Evolutionary conservation across 257 asterid species (phyloP).

Genomic region (Lantana camara): DNA sequence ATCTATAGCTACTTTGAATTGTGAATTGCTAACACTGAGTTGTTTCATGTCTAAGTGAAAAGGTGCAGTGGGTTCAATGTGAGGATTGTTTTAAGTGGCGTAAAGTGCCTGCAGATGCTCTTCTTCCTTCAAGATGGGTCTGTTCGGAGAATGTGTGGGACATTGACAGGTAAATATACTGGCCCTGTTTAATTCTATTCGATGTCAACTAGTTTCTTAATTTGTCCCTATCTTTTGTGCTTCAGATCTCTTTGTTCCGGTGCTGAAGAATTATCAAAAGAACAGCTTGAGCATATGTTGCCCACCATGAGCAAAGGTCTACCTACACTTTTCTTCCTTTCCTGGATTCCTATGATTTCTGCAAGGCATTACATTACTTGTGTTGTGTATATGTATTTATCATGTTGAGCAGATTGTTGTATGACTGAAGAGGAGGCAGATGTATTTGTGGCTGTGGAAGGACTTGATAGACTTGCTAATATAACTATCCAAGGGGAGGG

Average conservation of each 20-base stretch:
- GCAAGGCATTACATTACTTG: neutral
- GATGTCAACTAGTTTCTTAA: neutral
- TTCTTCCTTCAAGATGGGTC: conserved; percentile 76
- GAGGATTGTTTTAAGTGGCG: conserved; percentile 98
- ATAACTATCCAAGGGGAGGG: conserved; percentile 60
- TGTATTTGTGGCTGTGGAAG: conserved; percentile 50
- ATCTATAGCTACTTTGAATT: too few species aligned
- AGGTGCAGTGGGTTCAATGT: conserved; percentile 83
- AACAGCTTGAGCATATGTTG: conserved; percentile 59
- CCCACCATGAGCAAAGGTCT: conserved; percentile 51
- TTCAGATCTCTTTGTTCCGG: conserved; percentile 75
- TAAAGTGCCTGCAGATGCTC: conserved; percentile 71
- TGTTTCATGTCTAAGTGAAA: conserved; percentile 45
- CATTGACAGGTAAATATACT: conserved; percentile 60
- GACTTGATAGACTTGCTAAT: conserved; percentile 75
- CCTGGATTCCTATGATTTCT: neutral
- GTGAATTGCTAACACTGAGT: conserved; percentile 30
- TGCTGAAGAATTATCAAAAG: conserved; percentile 62
- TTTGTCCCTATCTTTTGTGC: conserved; percentile 18
- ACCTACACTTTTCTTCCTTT: conserved; percentile 1
- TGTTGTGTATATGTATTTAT: too few species aligned
- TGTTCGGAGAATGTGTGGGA: conserved; percentile 75
- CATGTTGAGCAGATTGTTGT: conserved; percentile 49
- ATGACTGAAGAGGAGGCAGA: conserved; percentile 42
- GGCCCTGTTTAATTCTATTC: neutral